phyloP scores from a whole-genome alignment of 2,329 filamentous ascomycete species.

The Ilyonectria mors-panacis region DNA sequence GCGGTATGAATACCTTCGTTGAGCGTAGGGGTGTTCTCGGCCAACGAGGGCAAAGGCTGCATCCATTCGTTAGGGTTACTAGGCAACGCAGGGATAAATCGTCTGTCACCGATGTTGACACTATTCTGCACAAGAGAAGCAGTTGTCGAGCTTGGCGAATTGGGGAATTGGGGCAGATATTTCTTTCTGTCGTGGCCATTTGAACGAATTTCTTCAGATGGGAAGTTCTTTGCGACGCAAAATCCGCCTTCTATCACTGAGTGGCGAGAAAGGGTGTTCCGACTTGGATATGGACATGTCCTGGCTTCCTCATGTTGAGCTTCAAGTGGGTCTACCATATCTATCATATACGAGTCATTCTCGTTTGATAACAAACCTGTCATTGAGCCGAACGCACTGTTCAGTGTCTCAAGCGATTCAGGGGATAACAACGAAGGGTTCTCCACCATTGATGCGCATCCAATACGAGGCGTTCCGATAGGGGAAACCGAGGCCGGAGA shows the following conservation, averaged over 20 bases:
- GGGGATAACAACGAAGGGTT: not conserved
- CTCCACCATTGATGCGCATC: not conserved
- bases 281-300: not conserved
- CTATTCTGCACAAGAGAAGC: not conserved
- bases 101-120: not conserved
- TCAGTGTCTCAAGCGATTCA: not conserved
- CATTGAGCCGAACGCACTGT: not conserved
- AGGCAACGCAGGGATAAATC: not conserved
- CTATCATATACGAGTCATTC: not conserved
- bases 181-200: not conserved
- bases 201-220: not conserved
- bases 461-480: not conserved
- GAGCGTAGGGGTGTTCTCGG: not conserved
- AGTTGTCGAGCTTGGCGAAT: not conserved
- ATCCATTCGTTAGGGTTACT: not conserved
- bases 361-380: not conserved
- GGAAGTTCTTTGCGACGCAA: not conserved
- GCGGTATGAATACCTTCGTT: not conserved
- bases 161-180: not conserved
- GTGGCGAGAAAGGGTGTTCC: not conserved
- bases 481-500: not conserved
- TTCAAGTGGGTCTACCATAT: not conserved
- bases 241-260: not conserved
- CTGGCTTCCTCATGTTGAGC: not conserved
- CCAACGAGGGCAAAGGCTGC: not conserved